Base-by-base conservation (phyloP, 1,139 yeast species). In the Saccharomycopsis hybrid region DNA sequence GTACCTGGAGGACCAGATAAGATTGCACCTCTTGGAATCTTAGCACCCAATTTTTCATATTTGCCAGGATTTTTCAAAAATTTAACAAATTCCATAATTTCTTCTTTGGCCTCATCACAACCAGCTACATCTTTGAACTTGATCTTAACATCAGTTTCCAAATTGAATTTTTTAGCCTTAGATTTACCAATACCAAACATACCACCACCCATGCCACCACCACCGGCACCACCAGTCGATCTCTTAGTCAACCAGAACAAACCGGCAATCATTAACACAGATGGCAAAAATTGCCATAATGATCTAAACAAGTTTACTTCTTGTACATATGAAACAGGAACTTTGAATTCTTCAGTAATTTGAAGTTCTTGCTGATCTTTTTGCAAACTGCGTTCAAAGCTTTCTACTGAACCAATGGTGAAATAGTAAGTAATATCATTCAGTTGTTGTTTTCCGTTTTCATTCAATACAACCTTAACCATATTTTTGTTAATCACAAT, bases 1-100 rank as follows among this genome's bases (percentile, higher is more conserved):
- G 92, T 85, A 70, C 94, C 94, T 44, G 94, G 94, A 40, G 92
- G 88, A 55, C 94, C 94, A 0, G 89, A 82, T 47, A 85, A 69
- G 50, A 85, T 82, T 5, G 92, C 92, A 62, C 94, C 94, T 65
- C 92, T 73, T 43, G 94, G 94, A 54, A 85, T 85, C 61, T 84
- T 82, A 27, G 90, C 94, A 46, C 94, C 94, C 61, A 85, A 71
- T 58, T 76, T 78, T 62, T 84, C 90, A 65, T 84, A 85, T 60
- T 83, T 80, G 43, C 72, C 67, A 1, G 94, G 92, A 56, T 83
- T 77, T 62, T 84, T 85, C 65, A 85, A 74, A 60, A 85, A 85
- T 59, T 81, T 80, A 44, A 85, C 94, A 67, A 85, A 85, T 64
- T 85, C 94, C 89, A 83, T 82, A 58, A 85, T 82, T 66, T 85